Evolutionary conservation across 306 rosid genomes (phyloP), one percentile per base, ranked within the genome.

Genomic region (Corylus avellana): DNA sequence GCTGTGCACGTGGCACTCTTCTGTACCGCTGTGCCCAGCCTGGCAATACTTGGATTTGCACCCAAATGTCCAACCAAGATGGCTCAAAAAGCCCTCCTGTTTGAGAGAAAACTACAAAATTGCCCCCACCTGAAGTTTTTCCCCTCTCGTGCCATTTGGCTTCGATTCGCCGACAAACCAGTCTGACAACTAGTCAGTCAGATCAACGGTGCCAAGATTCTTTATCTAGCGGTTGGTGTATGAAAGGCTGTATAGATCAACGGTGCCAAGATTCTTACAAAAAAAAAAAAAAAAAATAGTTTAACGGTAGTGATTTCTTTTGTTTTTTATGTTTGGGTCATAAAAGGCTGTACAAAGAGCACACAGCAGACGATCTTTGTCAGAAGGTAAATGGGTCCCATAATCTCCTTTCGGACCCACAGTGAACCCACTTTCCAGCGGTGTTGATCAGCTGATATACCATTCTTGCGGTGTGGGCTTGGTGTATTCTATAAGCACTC

Each of bases 1-100:
- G 44, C 83, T 64, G 57, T 73, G 75, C 87, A 86, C 84, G 83
- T 86, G 93, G 67, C 75, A 8, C 17, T 14, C 4, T 5, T 10
- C 39, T 25, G 2, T 70, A 27, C 47, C n/a, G 54, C 8, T 14
- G 70, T 25, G n/a, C 4, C 80, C 80, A 78, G 64, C 66, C 78
- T 82, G 67, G 81, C 75, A 68, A 12, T 50, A 35, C 48, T 73
- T 56, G 77, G 69, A 9, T 7, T 32, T 35, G 4, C 53, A 27
- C 73, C 70, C 74, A 16, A 12, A n/a, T 48, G 46, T 42, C 25
- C 18, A 54, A 8, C 37, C 18, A 42, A 1, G 53, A 49, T 49
- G 14, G 53, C 53, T 10, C 53, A 49, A 49, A 49, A 49, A 0
- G 53, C 78, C 86, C 87, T 59, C 55, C 12, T 17, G 0, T 35